A percentile compares a stretch with the other conserved stretches of the same genome.
These are phyloP conservation scores for Echria macrotheca DNA, from an alignment of 495 filamentous ascomycete species.

Conservation along the genomic window DNA sequence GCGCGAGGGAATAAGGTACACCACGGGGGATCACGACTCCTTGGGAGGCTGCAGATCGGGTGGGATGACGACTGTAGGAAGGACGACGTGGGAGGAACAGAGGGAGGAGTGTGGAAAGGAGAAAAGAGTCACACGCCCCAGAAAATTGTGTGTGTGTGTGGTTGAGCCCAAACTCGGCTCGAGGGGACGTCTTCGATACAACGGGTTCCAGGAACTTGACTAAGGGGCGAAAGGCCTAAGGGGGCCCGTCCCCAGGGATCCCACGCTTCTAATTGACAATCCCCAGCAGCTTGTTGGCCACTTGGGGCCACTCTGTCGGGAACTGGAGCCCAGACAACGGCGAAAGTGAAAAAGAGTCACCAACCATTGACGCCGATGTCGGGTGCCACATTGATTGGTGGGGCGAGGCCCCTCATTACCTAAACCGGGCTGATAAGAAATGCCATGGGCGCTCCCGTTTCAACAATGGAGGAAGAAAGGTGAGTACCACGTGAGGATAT, in stretches of 20 bases:
- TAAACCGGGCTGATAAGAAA: conserved; percentile 31
- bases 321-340: conserved; percentile 11
- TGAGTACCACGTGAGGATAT: conserved; percentile 16
- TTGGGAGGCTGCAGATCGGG: conserved; percentile 16
- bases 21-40: conserved; percentile 9
- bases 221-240: conserved; percentile 12
- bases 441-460: not conserved
- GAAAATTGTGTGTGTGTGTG: conserved; percentile 26
- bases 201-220: conserved; percentile 18
- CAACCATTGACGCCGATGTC: conserved; percentile 22
- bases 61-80: conserved; percentile 25
- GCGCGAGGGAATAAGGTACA: not conserved
- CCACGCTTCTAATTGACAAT: conserved; percentile 10
- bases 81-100: conserved; percentile 4
- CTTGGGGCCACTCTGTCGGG: conserved; percentile 9
- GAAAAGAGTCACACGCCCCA: conserved; percentile 30
- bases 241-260: conserved; percentile 9
- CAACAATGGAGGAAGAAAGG: not conserved
- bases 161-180: conserved; percentile 26
- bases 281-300: conserved; percentile 12
- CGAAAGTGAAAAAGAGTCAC: conserved; percentile 2
- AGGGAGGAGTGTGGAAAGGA: conserved; percentile 16
- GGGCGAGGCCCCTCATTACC: conserved; percentile 19
- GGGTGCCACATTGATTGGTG: conserved; percentile 19
- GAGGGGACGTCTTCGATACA: conserved; percentile 21